Evolutionary conservation across 2,329 filamentous ascomycete genomes (phyloP), one percentile per base, ranked within the genome.

Genomic region (Aspergillus sp.): DNA sequence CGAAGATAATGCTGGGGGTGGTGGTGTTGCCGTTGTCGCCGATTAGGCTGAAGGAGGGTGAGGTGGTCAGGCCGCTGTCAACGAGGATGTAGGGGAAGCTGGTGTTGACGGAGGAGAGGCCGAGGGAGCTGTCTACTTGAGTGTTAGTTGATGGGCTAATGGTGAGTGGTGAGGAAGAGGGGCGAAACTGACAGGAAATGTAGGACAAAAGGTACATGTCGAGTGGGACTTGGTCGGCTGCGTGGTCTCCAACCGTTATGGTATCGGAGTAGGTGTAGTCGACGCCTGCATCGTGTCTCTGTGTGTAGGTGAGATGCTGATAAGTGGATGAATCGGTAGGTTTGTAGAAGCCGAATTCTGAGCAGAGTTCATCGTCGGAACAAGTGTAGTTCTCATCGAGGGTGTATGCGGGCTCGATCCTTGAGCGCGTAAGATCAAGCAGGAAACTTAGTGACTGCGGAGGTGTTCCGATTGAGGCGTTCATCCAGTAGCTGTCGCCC

Each of bases 61-160:
- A 54, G 50, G 15, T 54, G 50, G 47, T 55, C 4, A 59, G 50
- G 39, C 49, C 49, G n/a, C 21, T 38, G 17, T 59, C 49, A 8
- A 59, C 57, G 4, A 59, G 50, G 13, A 45, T 38, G 38, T 59
- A 59, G 13, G 39, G 38, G 39, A 59, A 59, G 50, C 57, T 59
- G 50, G 39, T 43, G 12, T 47, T 48, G 38, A 15, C n/a, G 17
- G 57, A 41, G 23, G 38, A 43, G 17, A 59, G 17, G 7, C 57
- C 50, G 25, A 59, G 25, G 57, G 57, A 21, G 28, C 39, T 59
- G 57, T 54, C 57, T 59, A 17, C 13, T 13, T 36, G 32, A 2
- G 10, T 15, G 12, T 36, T 36, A 15, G 12, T 5, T 5, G 32
- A 36, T 36, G 32, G 32, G 12, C 12, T 15, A 13, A 13, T 13